Conservation (phyloP, 306 rosid species). For the Gastrolobium bilobum region DNA sequence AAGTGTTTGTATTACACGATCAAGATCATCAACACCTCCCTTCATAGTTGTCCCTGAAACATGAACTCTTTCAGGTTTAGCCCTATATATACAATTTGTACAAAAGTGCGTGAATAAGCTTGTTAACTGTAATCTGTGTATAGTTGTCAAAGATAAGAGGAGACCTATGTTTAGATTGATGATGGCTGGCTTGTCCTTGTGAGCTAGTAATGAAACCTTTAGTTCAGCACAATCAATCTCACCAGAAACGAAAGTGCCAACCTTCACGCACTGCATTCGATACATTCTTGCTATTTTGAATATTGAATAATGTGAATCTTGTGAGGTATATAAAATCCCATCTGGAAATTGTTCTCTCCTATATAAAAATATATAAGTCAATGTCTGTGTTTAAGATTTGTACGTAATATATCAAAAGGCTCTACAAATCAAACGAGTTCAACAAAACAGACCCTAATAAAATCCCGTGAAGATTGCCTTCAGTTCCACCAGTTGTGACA, state of each 20-base stretch:
- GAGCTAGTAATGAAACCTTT: constrained; percentile 56
- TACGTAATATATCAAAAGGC: background rate
- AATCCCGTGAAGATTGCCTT: constrained; percentile 83
- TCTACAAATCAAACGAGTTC: background rate
- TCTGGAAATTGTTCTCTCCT: constrained; percentile 80
- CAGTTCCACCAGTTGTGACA: constrained; percentile 81
- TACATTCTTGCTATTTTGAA: constrained; percentile 83
- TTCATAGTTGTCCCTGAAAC: constrained; percentile 77
- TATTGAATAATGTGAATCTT: constrained; percentile 75
- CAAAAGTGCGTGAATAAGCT: background rate
- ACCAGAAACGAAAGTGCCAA: constrained; percentile 63
- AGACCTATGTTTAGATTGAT: constrained; percentile 75
- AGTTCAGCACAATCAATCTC: constrained; percentile 76
- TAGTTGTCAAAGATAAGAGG: background rate
- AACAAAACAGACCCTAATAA: constrained; percentile 66
- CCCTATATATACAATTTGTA: background rate
- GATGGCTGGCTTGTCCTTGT: constrained; percentile 80
- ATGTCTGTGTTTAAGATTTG: background rate
- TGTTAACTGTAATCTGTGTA: background rate
- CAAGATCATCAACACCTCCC: constrained; percentile 75
- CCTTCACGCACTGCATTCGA: constrained; percentile 74
- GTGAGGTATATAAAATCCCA: constrained; percentile 76
- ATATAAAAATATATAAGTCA: background rate
- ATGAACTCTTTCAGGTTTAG: background rate
- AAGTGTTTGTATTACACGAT: constrained; percentile 64